Evolutionary conservation across 1,284 basidiomycete genomes (phyloP), one percentile per base, ranked within the genome.

Genomic region (Fomitiporia mediterranea): DNA sequence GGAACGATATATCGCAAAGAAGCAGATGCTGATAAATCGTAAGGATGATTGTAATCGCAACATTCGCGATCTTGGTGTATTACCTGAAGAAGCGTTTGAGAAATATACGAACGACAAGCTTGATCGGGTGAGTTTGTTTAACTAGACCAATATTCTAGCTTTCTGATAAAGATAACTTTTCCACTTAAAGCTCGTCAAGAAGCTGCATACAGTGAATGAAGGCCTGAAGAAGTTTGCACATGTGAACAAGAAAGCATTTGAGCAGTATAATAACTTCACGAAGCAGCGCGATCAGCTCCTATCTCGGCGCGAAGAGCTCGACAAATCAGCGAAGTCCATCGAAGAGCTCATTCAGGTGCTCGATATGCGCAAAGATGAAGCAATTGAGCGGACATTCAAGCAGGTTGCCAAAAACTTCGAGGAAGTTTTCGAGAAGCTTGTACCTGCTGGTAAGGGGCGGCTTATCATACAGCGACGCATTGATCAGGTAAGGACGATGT

Each of bases 161-260:
- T 13, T 7, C 44, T 32, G 17, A 30, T 15, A 15, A 11, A 28
- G 5, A 37, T 56, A 23, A 52, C 28, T 42, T 54, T 58, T 52
- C 8, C 57, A n/a, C n/a, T n/a, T n/a, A n/a, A n/a, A 96, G 91
- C 79, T 99, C 37, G 82, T 96, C 63, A 95, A 92, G 74, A 89
- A 88, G 62, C 79, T 99, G 35, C 94, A 97, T 66, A 80, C 81
- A 23, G 86, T 94, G 61, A 95, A 98, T 66, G 94, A 98, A 65
- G 83, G 84, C 28, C 76, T 99, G 61, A 98, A 96, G 70, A 95
- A 95, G 70, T 99, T 94, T 66, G 89, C 93, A 0, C 95, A 98
- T 67, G 96, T 99, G 62, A 99, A 99, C 79, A 99, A 99, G 77
- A 98, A 98, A 71, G 97, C 96, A 1, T 96, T 98, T 67, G 97